Evolutionary conservation across 192 early-diverging fungal genomes (phyloP).

Genomic region (Backusella psychrophila): DNA sequence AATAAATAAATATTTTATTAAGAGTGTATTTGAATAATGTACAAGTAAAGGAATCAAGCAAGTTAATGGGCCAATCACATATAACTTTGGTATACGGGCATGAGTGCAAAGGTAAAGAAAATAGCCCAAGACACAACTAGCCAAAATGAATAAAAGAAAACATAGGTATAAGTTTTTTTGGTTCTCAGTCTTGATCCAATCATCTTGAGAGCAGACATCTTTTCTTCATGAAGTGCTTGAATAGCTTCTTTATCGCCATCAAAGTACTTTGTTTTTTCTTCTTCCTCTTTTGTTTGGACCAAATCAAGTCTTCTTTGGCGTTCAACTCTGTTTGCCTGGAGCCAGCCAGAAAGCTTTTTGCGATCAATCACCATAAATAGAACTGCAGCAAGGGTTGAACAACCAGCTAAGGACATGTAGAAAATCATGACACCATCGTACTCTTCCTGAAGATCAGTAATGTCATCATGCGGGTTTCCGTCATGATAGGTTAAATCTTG

Average conservation of each 20-base stretch:
- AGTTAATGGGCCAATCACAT: neutral
- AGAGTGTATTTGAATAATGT: neutral
- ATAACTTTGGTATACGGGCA: conserved; percentile 31
- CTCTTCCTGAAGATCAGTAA: conserved; percentile 14
- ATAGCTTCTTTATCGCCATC: neutral
- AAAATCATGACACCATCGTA: conserved; percentile 35
- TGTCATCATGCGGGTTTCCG: conserved; percentile 21
- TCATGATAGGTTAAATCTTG: conserved; percentile 47
- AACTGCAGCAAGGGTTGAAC: neutral
- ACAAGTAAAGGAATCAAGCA: neutral
- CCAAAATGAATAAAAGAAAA: conserved; percentile 23
- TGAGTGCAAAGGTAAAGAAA: conserved; percentile 33
- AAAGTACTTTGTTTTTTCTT: neutral
- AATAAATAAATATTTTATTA: too few relatives aligned
- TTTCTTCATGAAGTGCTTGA: neutral
- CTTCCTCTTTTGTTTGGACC: conserved; percentile 3
- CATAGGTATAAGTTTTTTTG: conserved; percentile 21
- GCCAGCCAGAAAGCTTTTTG: conserved; percentile 18
- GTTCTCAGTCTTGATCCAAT: conserved; percentile 15
- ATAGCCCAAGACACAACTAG: conserved; percentile 27
- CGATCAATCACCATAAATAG: conserved; percentile 27
- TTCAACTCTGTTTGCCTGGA: conserved; percentile 21
- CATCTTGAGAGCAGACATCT: conserved; percentile 11
- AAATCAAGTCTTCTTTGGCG: conserved; percentile 15
- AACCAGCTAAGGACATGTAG: conserved; percentile 13